Conservation (phyloP, 306 rosid genomes). For the Canavalia gladiata region DNA sequence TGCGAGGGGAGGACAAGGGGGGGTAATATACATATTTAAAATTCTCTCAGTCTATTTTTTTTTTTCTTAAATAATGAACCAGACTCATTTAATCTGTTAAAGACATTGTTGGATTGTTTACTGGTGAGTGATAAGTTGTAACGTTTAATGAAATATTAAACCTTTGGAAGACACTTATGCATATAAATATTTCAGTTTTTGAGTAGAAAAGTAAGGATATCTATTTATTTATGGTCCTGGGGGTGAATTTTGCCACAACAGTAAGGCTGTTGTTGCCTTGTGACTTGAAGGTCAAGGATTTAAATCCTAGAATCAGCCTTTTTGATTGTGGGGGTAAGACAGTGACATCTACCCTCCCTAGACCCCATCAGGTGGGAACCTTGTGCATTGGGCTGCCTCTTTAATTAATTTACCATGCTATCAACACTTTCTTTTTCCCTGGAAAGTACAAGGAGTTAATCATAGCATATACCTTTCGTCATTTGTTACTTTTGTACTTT, state of each 20-base stretch:
- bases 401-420: neutral
- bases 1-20: conserved; percentile 98
- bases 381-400: neutral
- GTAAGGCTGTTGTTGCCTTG: neutral
- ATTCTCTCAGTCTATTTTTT: conserved; percentile 1
- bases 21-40: conserved; percentile 63
- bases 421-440: neutral
- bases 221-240: neutral
- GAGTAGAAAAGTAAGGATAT: neutral
- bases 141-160: conserved; percentile 20
- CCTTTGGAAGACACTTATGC: neutral
- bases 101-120: conserved; percentile 23
- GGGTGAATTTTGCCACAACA: neutral
- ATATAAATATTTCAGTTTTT: conserved; percentile 17
- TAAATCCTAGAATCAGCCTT: neutral
- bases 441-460: conserved; percentile 10
- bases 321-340: neutral
- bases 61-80: conserved; percentile 16
- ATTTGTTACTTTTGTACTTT: conserved; percentile 12
- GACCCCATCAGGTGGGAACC: neutral
- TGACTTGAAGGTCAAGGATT: neutral
- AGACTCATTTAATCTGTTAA: neutral
- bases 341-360: neutral
- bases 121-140: conserved; percentile 10
- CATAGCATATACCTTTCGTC: neutral